Conservation (phyloP, 441 rosid genomes). For the Populus hybrid region DNA sequence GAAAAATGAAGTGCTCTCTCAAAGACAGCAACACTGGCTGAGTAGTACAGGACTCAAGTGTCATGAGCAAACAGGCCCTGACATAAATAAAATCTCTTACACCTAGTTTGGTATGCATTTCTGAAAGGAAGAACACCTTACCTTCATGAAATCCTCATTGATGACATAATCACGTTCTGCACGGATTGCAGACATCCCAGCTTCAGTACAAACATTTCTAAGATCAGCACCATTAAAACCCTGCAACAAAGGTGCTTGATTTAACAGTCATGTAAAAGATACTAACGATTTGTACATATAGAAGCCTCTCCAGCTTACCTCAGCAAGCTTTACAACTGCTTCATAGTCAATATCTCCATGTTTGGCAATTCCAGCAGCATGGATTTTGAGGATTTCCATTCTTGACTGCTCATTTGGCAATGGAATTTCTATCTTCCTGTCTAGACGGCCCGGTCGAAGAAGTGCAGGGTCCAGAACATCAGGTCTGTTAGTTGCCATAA, state of each 20-base stretch:
- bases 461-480: conserved; percentile 91
- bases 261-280: not conserved
- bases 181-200: conserved; percentile 97
- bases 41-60: not conserved
- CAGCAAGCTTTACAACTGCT: conserved; percentile 32
- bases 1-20: not conserved
- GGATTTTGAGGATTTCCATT: conserved; percentile 95
- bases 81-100: not conserved
- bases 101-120: not conserved
- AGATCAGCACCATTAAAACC: conserved; percentile 98
- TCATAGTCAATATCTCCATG: conserved; percentile 95
- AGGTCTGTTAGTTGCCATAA: conserved; percentile 94
- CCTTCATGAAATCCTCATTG: conserved; percentile 99
- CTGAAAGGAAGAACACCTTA: conserved; percentile 18
- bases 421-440: conserved; percentile 82
- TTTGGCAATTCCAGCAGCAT: conserved; percentile 93
- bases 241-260: conserved; percentile 30
- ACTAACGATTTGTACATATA: not conserved
- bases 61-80: not conserved
- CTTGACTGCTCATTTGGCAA: conserved; percentile 98
- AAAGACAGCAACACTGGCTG: not conserved
- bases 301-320: conserved; percentile 44
- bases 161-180: conserved; percentile 96
- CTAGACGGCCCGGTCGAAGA: conserved; percentile 79
- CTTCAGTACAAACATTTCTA: conserved; percentile 95